These are phyloP conservation scores for Cairneyella variabilis DNA, from an alignment of 495 filamentous ascomycete species.

Conservation along the genomic window DNA sequence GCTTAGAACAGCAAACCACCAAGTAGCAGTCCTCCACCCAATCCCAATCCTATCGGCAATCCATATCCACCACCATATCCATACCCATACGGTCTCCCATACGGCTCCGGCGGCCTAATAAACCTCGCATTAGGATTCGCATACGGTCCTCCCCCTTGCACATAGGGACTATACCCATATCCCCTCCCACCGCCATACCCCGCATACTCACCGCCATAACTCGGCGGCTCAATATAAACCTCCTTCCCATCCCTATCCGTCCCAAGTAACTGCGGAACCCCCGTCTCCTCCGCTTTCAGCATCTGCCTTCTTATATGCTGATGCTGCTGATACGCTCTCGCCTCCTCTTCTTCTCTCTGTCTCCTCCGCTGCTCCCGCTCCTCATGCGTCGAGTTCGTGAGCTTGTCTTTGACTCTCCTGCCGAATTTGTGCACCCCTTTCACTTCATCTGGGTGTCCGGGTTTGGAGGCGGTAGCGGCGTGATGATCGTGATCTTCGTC, in stretches of 20 bases:
- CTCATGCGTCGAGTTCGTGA: constrained; percentile 42
- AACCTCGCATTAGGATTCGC: constrained; percentile 38
- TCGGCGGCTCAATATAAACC: constrained; percentile 43
- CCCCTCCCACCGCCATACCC: constrained; percentile 16
- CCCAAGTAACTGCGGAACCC: constrained; percentile 42
- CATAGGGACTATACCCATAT: constrained; percentile 23
- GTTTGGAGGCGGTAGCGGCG: too few relatives aligned
- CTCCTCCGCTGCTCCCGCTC: constrained; percentile 34
- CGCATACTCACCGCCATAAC: constrained; percentile 4
- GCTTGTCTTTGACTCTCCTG: constrained; percentile 43
- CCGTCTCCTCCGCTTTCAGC: constrained; percentile 36
- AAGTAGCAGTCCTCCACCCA: constrained; percentile 38
- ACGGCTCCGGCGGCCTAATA: constrained; percentile 38
- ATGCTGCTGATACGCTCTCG: constrained; percentile 34
- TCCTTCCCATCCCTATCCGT: constrained; percentile 41
- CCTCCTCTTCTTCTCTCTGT: constrained; percentile 38
- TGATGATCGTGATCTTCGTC: constrained; percentile 36
- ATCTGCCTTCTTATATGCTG: constrained; percentile 35
- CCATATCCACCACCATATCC: constrained; percentile 41
- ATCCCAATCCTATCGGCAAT: constrained; percentile 30
- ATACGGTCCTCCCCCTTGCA: constrained; percentile 15
- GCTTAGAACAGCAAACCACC: constrained; percentile 33
- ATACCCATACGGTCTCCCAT: constrained; percentile 38
- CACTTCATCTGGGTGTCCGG: too few relatives aligned
- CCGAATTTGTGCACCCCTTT: constrained; percentile 33